Evolutionary conservation across 2,329 filamentous ascomycete genomes (phyloP), one percentile per base, ranked within the genome.

Genomic region (Monosporascus sp.): DNA sequence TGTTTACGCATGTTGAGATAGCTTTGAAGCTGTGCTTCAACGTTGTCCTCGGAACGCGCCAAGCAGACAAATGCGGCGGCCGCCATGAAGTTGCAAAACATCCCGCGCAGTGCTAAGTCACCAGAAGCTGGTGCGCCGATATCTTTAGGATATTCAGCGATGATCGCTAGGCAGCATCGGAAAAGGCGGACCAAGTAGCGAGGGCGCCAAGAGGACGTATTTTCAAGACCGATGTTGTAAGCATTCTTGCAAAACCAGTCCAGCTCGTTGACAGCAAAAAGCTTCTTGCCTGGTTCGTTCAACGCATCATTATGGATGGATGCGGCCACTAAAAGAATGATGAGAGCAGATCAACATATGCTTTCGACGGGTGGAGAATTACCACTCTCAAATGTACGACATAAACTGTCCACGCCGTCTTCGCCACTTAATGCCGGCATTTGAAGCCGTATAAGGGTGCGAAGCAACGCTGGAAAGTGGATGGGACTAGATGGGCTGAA

Each of bases 211-310:
- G 54, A 58, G 3, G 79, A 73, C 2, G 77, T 75, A 59, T 86
- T 76, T 55, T 84, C 82, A 5, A 93, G 70, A 0, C 85, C 86
- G 7, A 91, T 68, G 59, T 94, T 95, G 73, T 95, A 96, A 1
- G 87, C 80, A 58, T 89, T 93, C 57, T 86, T 86, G 38, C 86
- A 87, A 66, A 96, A 92, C 91, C 91, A 96, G 60, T 92, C 80
- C 3, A 95, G 74, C 61, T 96, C 91, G 3, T 76, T 67, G 0
- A 78, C 54, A 1, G 78, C 81, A 63, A 91, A 91, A 1, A 78
- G 53, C 56, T 70, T 80, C 35, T 70, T 68, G 8, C 73, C 74
- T 19, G 72, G 62, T 41, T 61, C 66, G 58, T 73, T 73, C 50
- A 64, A 73, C 3, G 63, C 71, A 19, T 66, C 69, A 54, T 69